A percentile compares a stretch with the other conserved stretches of the same genome.
Evolutionary conservation across 768 basidiomycete genomes (phyloP).

Genomic region (Macrolepiota fuliginosa): DNA sequence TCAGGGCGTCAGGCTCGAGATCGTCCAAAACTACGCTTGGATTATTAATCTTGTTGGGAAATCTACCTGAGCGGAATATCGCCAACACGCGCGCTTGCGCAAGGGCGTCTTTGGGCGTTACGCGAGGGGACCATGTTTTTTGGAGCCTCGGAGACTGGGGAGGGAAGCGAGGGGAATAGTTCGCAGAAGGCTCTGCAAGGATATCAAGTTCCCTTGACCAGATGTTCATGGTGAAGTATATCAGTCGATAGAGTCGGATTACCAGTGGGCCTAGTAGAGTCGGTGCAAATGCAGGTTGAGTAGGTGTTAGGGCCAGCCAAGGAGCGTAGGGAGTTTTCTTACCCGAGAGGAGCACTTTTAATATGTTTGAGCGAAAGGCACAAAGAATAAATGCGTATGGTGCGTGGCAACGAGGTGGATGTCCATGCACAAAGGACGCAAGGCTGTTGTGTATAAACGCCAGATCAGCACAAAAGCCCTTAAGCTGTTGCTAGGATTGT

Average conservation of each 20-base stretch:
- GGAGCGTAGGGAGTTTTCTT: background rate
- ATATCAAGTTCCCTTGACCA: conserved; percentile 5
- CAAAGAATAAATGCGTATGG: background rate
- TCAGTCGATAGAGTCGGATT: background rate
- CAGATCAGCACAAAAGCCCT: background rate
- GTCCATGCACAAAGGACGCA: background rate
- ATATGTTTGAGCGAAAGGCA: background rate
- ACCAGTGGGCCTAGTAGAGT: background rate
- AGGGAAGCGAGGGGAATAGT: background rate
- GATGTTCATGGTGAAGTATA: background rate
- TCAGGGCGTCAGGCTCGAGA: conserved; percentile 4
- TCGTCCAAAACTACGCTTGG: background rate
- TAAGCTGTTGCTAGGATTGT: background rate
- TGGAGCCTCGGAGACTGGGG: conserved; percentile 5
- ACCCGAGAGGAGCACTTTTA: background rate
- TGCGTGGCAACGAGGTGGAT: conserved; percentile 1
- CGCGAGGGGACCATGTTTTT: background rate
- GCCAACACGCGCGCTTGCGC: conserved; percentile 6
- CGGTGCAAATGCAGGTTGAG: background rate
- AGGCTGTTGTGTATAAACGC: background rate
- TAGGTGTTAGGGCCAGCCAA: background rate
- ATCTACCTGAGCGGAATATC: conserved; percentile 8
- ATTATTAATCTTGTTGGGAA: conserved; percentile 1
- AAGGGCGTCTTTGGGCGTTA: background rate
- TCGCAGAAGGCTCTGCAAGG: background rate